Percentiles rank a stretch among this genome's conserved stretches.
Evolutionary conservation across 176 grass and related monocot species (phyloP).

Genomic region (Cymbopogon citratus): DNA sequence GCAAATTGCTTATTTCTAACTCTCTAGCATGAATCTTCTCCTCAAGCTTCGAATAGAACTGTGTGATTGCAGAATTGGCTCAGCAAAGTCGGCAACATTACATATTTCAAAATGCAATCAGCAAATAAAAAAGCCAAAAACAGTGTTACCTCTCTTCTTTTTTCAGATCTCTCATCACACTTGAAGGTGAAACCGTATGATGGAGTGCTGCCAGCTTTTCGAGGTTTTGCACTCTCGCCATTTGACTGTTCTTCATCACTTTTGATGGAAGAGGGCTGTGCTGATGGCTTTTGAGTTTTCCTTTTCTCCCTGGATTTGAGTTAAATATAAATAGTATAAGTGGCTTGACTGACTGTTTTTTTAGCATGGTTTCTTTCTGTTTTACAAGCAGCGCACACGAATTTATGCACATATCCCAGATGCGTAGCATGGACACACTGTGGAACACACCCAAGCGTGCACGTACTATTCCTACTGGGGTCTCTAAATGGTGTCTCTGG

Average conservation of each 20-base stretch:
- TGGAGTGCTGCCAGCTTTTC: conserved; percentile 32
- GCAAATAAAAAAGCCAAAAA: background rate
- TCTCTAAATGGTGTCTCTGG: background rate
- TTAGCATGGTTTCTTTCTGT: background rate
- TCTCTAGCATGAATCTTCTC: conserved; percentile 65
- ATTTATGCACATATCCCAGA: background rate
- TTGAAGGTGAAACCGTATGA: conserved; percentile 62
- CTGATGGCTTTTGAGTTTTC: conserved; percentile 37
- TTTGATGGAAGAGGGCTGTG: conserved; percentile 33
- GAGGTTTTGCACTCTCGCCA: conserved; percentile 38
- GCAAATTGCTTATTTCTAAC: conserved; percentile 51
- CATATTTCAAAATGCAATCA: conserved; percentile 17
- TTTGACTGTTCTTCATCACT: conserved; percentile 39
- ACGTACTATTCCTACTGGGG: background rate
- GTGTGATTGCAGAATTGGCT: conserved; percentile 10
- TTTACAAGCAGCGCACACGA: background rate
- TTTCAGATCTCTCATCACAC: conserved; percentile 64
- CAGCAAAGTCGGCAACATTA: background rate
- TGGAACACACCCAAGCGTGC: background rate
- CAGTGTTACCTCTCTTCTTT: conserved; percentile 47
- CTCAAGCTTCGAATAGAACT: conserved; percentile 70
- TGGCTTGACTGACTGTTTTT: background rate
- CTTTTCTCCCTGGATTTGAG: conserved; percentile 36
- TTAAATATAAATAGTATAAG: conserved; percentile 31
- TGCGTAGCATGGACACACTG: background rate